Base-by-base conservation (phyloP, 2,329 filamentous ascomycete species). In the Elsinoe ampelina region DNA sequence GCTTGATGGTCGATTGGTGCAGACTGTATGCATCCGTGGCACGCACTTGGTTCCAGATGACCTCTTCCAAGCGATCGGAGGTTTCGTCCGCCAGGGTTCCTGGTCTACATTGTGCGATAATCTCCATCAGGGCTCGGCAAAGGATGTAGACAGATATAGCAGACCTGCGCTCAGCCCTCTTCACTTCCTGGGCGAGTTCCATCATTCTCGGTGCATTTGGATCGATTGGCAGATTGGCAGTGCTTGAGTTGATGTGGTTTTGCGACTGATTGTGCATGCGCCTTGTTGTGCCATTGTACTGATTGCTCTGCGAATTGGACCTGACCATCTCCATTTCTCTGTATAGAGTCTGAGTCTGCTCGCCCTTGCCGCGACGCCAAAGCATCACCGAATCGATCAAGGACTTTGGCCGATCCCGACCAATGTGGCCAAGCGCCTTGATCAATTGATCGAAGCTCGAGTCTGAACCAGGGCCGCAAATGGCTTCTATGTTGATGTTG, bases 341-440 rank as follows among this genome's bases (percentile, higher is more conserved):
- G 54, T 64, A 66, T 20, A 69, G 64, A 20, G 60, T 66, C 43
- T 71, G 70, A 26, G 91, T 90, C 19, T 86, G 84, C 71, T 97
- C 92, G 62, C 90, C 95, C 74, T 97, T 97, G 62, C 83, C 88
- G 71, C 96, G 97, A 57, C 93, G 84, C 93, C 93, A 98, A 32
- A 95, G 80, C 89, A 98, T 98, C 70, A 98, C 90, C 17, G 89
- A 91, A 71, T 98, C 93, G 65, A 98, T 96, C 54, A 98, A 74
- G 4, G 90, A 88, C 68, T 95, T 97, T 4, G 95, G 95, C 67
- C 95, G 95, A 63, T 91, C 87, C 58, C 89, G 87, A 55, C 92
- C 89, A 66, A 98, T 95, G 68, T 97, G 92, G 2, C 93, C 93
- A 38, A 98, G 78, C 13, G 95, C 93, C 26, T 85, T 84, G 61